Evolutionary conservation across 1,284 basidiomycete genomes (phyloP).

Genomic region (Cryptococcus floricola): DNA sequence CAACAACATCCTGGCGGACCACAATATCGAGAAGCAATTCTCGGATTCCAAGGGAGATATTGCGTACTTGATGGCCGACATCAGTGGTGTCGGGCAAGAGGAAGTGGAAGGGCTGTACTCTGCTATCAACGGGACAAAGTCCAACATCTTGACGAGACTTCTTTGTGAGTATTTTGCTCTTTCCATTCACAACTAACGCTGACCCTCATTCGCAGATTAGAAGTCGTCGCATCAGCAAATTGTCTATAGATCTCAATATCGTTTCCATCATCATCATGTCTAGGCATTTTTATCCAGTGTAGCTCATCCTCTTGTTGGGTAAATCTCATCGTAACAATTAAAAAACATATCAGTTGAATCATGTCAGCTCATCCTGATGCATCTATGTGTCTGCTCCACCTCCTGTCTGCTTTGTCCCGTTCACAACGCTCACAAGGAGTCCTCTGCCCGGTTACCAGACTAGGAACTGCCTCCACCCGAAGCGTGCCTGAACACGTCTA

Average conservation of each 20-base stretch:
- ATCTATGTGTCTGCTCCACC: conserved; percentile 1
- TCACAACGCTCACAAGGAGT: no score
- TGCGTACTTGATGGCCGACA: conserved; percentile 84
- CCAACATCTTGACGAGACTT: conserved; percentile 84
- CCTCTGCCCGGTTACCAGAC: no score
- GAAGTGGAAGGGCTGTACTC: conserved; percentile 81
- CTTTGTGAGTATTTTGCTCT: conserved; percentile 50
- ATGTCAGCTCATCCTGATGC: conserved; percentile 21
- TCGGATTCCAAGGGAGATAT: conserved; percentile 94
- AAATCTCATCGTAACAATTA: background rate
- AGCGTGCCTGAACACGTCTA: background rate
- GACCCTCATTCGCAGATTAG: background rate
- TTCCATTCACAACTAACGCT: background rate
- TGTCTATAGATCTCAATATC: background rate
- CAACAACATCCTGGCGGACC: conserved; percentile 84
- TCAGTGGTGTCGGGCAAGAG: conserved; percentile 77
- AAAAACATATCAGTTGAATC: background rate
- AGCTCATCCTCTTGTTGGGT: conserved; percentile 7
- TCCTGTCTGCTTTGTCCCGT: background rate
- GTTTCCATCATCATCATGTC: no score
- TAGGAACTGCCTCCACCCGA: background rate
- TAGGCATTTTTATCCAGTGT: conserved; percentile 1
- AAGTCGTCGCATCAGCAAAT: background rate
- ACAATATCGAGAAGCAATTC: conserved; percentile 99
- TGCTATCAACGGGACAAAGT: conserved; percentile 71